These are phyloP conservation scores for Aspergillus texensis DNA, from an alignment of 2,329 filamentous ascomycete genomes.

Conservation along the genomic window DNA sequence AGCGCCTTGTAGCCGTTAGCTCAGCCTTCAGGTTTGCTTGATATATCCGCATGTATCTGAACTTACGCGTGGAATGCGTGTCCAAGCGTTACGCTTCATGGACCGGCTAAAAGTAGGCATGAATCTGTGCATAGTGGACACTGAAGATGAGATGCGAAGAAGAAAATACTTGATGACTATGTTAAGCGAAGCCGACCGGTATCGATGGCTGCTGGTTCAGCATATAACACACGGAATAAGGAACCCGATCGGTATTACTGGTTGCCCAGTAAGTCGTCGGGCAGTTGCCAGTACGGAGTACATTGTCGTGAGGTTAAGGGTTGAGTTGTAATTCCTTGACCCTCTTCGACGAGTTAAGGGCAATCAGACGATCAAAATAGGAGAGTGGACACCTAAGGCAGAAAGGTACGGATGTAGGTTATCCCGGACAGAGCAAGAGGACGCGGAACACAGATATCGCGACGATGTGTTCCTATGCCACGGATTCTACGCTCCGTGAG, in stretches of 20 bases:
- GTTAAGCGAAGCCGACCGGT: background rate
- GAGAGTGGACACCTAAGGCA: background rate
- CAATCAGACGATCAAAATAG: background rate
- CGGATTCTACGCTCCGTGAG: too few species aligned
- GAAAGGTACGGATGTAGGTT: fast-evolving
- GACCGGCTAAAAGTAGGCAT: background rate
- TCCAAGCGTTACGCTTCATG: background rate
- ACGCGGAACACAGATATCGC: too few species aligned
- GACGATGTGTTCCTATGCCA: background rate
- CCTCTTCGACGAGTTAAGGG: background rate
- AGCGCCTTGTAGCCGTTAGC: background rate
- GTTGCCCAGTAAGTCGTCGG: too few species aligned
- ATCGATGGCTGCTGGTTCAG: too few species aligned
- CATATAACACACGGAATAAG: background rate
- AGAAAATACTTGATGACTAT: background rate
- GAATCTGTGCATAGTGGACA: background rate
- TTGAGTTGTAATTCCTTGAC: background rate
- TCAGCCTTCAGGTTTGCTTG: background rate
- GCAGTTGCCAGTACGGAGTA: too few species aligned
- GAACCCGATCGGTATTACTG: background rate
- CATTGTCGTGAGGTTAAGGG: background rate
- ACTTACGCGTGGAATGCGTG: background rate
- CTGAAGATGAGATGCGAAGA: background rate
- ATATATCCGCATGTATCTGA: background rate
- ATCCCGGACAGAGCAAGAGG: background rate